phyloP scores from a whole-genome alignment of 306 rosid species.

The Quercus mongolica region DNA sequence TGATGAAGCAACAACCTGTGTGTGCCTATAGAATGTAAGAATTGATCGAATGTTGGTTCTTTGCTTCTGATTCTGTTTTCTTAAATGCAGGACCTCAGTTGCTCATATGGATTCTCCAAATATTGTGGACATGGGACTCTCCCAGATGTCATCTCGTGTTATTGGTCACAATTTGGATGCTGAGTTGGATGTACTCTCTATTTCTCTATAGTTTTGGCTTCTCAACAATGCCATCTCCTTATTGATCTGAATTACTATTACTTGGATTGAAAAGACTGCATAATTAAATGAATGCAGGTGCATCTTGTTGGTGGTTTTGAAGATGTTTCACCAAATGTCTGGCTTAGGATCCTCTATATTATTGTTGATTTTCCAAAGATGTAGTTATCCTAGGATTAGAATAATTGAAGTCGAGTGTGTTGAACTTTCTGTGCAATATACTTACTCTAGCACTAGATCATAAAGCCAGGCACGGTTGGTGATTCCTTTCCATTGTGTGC shows the following conservation, averaged over 20 bases:
- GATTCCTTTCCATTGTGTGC: constrained; percentile 64
- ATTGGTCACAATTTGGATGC: constrained; percentile 34
- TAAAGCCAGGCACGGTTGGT: constrained; percentile 40
- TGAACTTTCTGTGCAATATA: no score
- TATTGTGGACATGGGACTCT: constrained; percentile 64
- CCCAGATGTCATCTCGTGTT: constrained; percentile 62
- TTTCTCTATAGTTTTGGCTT: not conserved
- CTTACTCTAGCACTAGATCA: no score
- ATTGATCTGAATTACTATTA: not conserved
- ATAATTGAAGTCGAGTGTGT: no score
- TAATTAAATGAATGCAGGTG: constrained; percentile 50
- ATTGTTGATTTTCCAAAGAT: no score
- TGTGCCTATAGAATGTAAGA: no score
- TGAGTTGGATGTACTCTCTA: not conserved
- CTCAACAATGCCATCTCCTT: not conserved
- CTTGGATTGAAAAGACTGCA: constrained; percentile 3
- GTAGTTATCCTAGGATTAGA: no score
- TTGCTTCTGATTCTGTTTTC: no score
- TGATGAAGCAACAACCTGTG: no score
- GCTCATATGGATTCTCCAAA: constrained; percentile 83
- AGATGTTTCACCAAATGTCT: no score
- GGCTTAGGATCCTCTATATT: no score
- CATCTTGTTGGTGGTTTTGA: not conserved
- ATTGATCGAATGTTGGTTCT: no score
- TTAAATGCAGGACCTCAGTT: constrained; percentile 63